Percentiles rank a stretch among this genome's conserved stretches.
Conservation (phyloP, 495 filamentous ascomycete species). For the Penicillium alfredii region DNA sequence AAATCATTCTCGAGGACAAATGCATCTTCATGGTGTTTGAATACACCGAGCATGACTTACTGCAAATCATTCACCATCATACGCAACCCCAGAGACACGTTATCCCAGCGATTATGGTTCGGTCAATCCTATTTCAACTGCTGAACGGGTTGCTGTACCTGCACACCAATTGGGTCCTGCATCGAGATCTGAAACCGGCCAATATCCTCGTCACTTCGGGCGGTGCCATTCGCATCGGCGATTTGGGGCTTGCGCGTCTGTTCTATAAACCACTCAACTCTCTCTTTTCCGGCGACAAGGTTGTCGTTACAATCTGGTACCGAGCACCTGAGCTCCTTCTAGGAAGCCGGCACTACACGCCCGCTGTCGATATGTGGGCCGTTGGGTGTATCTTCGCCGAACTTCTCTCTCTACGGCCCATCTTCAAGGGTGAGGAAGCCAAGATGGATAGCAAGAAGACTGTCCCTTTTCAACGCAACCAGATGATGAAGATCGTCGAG, state of each 20-base stretch:
- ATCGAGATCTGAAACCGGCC: slow-evolving; percentile 93
- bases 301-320: slow-evolving; percentile 99
- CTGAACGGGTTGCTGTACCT: slow-evolving; percentile 91
- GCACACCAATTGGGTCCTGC: slow-evolving; percentile 94
- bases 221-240: slow-evolving; percentile 89
- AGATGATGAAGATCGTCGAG: slow-evolving; percentile 98
- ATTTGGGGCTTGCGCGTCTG: slow-evolving; percentile 83
- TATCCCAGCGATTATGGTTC: slow-evolving; percentile 82
- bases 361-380: slow-evolving; percentile 95
- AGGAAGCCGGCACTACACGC: slow-evolving; percentile 88
- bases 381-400: slow-evolving; percentile 98
- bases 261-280: slow-evolving; percentile 91
- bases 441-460: slow-evolving; percentile 98
- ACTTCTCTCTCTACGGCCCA: slow-evolving; percentile 80
- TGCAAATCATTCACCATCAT: slow-evolving; percentile 98
- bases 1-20: slow-evolving; percentile 97
- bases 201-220: slow-evolving; percentile 96
- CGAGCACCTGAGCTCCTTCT: slow-evolving; percentile 91
- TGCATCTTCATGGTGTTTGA: slow-evolving; percentile 99
- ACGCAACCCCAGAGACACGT: slow-evolving; percentile 78
- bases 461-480: slow-evolving; percentile 93
- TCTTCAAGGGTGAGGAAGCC: slow-evolving; percentile 98
- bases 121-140: slow-evolving; percentile 89
- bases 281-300: slow-evolving; percentile 91
- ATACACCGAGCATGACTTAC: slow-evolving; percentile 92